Evolutionary conservation across 2,329 filamentous ascomycete species (phyloP), one percentile per base, ranked within the genome.

Genomic region (Zymoseptoria ardabiliae): DNA sequence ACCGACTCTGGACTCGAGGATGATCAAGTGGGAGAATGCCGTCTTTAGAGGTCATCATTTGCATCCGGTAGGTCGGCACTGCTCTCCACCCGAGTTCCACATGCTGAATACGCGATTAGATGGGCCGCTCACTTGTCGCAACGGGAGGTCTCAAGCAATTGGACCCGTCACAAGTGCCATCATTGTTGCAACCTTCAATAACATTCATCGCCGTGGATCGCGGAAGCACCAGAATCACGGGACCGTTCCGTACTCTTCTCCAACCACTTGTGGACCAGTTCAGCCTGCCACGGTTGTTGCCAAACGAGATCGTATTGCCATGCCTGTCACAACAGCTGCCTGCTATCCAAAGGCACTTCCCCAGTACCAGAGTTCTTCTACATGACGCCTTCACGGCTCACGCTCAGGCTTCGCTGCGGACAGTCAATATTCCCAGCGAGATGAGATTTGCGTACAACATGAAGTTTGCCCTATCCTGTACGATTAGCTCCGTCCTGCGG

Each of bases 381-480:
- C 25, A 20, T 11, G 53, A 56, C 19, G 57, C 57, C 48, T 21
- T 59, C 13, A 23, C 22, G 41, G 57, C 57, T 21, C 19, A 49
- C 45, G 57, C 57, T 51, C 57, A 59, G 41, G 53, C 49, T 23
- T 59, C 57, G 13, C 25, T 59, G 17, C 57, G 57, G 19, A 59
- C 57, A 2, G 53, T 59, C 23, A 41, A 28, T 19, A 45, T 56
- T 5, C 57, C 57, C n/a, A 51, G 41, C 22, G 17, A 19, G n/a
- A 51, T 50, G 11, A 23, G 20, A 21, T 59, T 59, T 25, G 20
- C 50, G 11, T 51, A 51, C 50, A 21, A 51, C 22, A 21, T 51
- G 11, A 51, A 51, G 22, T 51, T 51, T 25, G 20, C 50, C 11
- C 50, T 51, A 11, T 17, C 50, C 8, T 51, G 22, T n/a, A 51